Conservation (phyloP, 202 grass and related monocot species). For the Setaria viridis region DNA sequence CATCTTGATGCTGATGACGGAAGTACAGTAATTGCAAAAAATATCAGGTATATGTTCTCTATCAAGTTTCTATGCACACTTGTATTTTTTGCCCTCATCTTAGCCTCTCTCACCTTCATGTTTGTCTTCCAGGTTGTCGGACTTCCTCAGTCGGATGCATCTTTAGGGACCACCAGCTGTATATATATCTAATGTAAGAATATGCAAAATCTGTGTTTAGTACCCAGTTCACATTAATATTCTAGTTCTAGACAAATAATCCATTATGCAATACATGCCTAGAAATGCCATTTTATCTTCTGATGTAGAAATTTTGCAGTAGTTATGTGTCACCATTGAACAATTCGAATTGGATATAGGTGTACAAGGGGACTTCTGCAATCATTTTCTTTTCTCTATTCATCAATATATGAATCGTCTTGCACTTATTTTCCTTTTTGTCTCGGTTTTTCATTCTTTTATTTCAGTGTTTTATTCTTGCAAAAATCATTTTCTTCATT, state of each 20-base stretch:
- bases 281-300: conserved; percentile 8
- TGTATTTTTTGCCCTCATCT: not conserved
- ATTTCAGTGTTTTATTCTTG: not conserved
- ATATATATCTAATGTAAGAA: conserved; percentile 55
- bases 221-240: not conserved
- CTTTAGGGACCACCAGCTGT: conserved; percentile 59
- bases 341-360: conserved; percentile 7
- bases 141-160: conserved; percentile 73
- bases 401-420: not conserved
- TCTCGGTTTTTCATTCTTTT: not conserved
- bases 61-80: conserved; percentile 21
- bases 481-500: conserved; percentile 20
- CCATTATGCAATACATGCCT: not conserved
- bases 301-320: not conserved
- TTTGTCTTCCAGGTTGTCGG: conserved; percentile 68
- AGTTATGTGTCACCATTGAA: conserved; percentile 11
- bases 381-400: not conserved
- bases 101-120: not conserved
- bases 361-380: not conserved
- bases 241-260: conserved; percentile 23
- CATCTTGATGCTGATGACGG: conserved; percentile 98
- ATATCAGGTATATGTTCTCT: conserved; percentile 68
- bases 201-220: conserved; percentile 37
- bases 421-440: not conserved
- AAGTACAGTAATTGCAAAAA: conserved; percentile 89